Evolutionary conservation across 176 grass and related monocot species (phyloP).

Genomic region (Carex pumila): DNA sequence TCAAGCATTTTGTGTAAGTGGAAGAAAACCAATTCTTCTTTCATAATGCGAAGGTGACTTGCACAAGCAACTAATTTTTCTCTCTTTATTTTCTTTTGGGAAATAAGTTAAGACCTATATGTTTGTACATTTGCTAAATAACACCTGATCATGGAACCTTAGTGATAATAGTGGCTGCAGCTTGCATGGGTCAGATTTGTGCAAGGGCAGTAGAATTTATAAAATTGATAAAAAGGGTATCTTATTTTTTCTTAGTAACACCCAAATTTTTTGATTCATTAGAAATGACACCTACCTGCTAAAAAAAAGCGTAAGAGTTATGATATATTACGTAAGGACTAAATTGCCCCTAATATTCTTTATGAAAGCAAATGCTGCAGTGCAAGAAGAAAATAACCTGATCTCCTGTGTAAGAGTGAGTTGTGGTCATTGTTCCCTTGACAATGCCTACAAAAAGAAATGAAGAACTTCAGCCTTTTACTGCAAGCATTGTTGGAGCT

Average conservation of each 20-base stretch:
- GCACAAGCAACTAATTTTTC: not conserved
- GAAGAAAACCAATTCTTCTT: not conserved
- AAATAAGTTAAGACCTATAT: not conserved
- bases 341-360: not conserved
- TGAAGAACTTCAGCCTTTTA: not conserved
- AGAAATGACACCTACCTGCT: not conserved
- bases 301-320: not conserved
- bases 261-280: not conserved
- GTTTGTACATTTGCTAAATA: not conserved
- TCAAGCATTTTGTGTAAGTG: not conserved
- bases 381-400: conserved; percentile 41
- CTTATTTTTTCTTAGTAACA: not conserved
- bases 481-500: not conserved
- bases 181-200: not conserved
- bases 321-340: not conserved
- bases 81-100: not conserved
- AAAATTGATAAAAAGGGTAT: not conserved
- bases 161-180: not conserved
- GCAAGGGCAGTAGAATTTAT: not conserved
- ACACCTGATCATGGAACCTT: not conserved
- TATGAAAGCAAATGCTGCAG: not conserved
- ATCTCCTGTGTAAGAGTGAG: conserved; percentile 95
- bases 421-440: conserved; percentile 98
- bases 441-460: conserved; percentile 48
- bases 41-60: not conserved